Evolutionary conservation across 805 yeast genomes (phyloP), one percentile per base, ranked within the genome.

Genomic region (Zygoascus biomembranicola): DNA sequence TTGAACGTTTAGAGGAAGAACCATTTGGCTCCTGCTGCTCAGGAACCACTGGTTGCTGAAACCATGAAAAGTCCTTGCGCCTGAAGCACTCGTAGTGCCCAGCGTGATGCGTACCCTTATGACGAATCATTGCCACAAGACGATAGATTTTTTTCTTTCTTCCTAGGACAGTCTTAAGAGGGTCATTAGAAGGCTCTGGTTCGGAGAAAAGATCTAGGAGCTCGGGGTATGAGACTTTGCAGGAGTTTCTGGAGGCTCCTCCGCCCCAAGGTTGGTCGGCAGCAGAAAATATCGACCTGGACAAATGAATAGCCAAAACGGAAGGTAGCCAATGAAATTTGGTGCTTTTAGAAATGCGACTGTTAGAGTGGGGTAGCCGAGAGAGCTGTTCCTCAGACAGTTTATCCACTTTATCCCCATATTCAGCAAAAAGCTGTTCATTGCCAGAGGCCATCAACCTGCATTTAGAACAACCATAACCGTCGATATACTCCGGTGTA

Each of bases 41-140:
- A 10, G 32, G 20, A 37, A 13, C 41, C 14, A 14, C 9, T 11
- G 41, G 16, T 23, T n/a, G 20, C 14, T 13, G 14, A 19, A 46
- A 46, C 49, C 49, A 62, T 8, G 43, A 51, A 35, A 61, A 55
- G 52, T 67, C 63, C 64, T 90, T 90, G 48, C 81, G 81, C 57
- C 86, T 82, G 65, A 81, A 88, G 61, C 96, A 87, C 62, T 90
- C 96, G 65, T 90, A 90, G 64, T 90, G 98, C 1, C 98, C 98
- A 45, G 81, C 79, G 19, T 82, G 77, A 67, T 90, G 97, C 1
- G 92, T 82, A 0, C 99, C 99, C 47, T 83, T 80, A 66, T 94
- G 98, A 59, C 90, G 78, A 18, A 94, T 81, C 57, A 88, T 72
- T 0, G 97, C 85, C 57, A 77, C 78, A 39, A 94, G 73, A 55